Conservation (phyloP, 148 eudicot genomes). For the Vaccinium darrowii region DNA sequence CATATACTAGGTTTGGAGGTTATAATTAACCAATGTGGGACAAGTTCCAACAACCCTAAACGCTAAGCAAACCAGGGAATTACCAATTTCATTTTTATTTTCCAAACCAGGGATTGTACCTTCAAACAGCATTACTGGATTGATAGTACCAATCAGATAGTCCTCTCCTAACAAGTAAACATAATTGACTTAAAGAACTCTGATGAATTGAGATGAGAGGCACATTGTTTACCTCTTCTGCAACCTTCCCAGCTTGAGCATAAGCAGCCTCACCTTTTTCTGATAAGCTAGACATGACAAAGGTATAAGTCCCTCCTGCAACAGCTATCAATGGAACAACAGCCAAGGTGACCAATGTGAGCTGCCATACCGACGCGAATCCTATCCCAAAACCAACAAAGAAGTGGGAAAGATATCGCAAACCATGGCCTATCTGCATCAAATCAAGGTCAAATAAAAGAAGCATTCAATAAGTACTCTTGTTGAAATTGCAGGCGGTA, state of each 20-base stretch:
- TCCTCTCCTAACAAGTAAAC: neutral
- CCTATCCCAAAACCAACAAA: slow-evolving; percentile 59
- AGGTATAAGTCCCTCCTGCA: slow-evolving; percentile 63
- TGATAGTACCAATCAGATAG: neutral
- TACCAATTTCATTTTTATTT: neutral
- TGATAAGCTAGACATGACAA: slow-evolving; percentile 57
- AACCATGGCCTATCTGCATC: slow-evolving; percentile 65
- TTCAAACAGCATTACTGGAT: neutral
- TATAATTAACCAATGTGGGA: too few relatives aligned
- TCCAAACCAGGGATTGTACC: neutral
- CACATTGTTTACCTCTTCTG: slow-evolving; percentile 56
- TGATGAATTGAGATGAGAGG: slow-evolving; percentile 6
- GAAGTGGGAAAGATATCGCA: slow-evolving; percentile 68
- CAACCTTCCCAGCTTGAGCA: slow-evolving; percentile 70
- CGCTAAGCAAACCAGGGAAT: neutral
- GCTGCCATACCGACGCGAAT: slow-evolving; percentile 65
- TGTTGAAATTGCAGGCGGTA: neutral
- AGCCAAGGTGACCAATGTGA: slow-evolving; percentile 60
- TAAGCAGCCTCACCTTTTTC: slow-evolving; percentile 63
- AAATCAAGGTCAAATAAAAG: neutral
- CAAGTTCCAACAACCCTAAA: neutral
- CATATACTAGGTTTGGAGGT: too few relatives aligned
- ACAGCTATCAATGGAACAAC: slow-evolving; percentile 64
- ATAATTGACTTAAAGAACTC: neutral
- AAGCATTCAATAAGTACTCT: neutral